phyloP scores from a whole-genome alignment of 306 rosid species.

The Cyclanthera cordifolia region DNA sequence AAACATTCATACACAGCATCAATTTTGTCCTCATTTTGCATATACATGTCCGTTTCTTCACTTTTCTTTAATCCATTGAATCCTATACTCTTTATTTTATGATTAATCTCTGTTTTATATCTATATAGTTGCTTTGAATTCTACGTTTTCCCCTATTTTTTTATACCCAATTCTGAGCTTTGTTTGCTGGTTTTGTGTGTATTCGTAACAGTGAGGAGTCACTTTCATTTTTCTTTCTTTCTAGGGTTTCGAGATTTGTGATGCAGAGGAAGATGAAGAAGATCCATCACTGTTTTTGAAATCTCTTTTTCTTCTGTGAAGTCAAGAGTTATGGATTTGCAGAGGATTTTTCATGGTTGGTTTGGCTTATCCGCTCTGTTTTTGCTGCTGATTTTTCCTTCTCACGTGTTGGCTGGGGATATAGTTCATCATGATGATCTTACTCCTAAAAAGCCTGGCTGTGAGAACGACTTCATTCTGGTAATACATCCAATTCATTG shows the following conservation, averaged over 20 bases:
- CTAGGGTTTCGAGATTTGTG: slow-evolving; percentile 17
- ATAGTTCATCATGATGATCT: slow-evolving; percentile 60
- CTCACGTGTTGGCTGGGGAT: slow-evolving; percentile 54
- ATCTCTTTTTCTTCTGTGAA: slow-evolving; percentile 8
- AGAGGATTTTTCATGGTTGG: slow-evolving; percentile 21
- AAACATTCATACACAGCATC: not conserved
- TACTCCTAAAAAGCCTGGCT: slow-evolving; percentile 88
- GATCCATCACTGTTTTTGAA: slow-evolving; percentile 28
- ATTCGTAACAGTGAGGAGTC: not conserved
- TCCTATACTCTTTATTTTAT: no score
- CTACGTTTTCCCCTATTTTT: no score
- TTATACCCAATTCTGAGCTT: not conserved
- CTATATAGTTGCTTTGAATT: no score
- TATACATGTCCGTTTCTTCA: no score
- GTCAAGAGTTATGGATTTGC: slow-evolving; percentile 41
- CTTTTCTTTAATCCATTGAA: no score
- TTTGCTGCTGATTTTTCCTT: slow-evolving; percentile 24
- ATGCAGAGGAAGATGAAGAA: slow-evolving; percentile 24
- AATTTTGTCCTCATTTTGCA: no score
- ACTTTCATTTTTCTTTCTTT: not conserved
- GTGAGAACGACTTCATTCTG: slow-evolving; percentile 75
- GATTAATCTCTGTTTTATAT: no score
- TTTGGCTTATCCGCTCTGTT: slow-evolving; percentile 19
- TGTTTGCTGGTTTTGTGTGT: not conserved
- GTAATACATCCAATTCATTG: slow-evolving; percentile 25